Conservation (phyloP, 208 protist genomes). For the Wallacemonas sp. region DNA sequence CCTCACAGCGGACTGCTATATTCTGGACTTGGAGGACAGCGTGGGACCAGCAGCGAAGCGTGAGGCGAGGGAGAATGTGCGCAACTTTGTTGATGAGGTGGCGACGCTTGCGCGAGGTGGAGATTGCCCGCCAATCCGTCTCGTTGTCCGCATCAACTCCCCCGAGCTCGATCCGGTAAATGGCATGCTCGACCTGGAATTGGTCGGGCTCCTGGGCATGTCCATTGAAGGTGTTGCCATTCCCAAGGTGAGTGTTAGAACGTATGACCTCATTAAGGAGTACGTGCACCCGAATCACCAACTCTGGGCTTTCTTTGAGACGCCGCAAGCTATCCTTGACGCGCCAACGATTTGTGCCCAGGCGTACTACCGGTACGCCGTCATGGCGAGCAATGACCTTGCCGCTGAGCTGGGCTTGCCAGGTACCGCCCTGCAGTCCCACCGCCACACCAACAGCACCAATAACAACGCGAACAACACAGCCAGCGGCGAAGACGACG, state of each 20-base stretch:
- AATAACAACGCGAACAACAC: neutral
- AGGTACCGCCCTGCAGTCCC: neutral
- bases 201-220: constrained; percentile 62
- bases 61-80: constrained; percentile 60
- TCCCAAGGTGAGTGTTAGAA: constrained; percentile 55
- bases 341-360: constrained; percentile 65
- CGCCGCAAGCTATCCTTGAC: constrained; percentile 63
- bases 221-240: constrained; percentile 78
- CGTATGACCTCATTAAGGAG: constrained; percentile 49
- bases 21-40: constrained; percentile 81
- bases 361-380: constrained; percentile 62
- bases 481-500: neutral
- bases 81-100: constrained; percentile 44
- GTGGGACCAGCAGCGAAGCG: constrained; percentile 36
- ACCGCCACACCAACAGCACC: neutral
- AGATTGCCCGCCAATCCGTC: constrained; percentile 32
- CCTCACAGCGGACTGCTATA: constrained; percentile 69
- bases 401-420: constrained; percentile 49
- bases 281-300: constrained; percentile 76
- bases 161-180: constrained; percentile 65
- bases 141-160: constrained; percentile 81
- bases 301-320: constrained; percentile 86
- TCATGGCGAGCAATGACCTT: constrained; percentile 73
- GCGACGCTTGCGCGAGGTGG: constrained; percentile 14
- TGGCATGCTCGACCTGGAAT: constrained; percentile 79